Evolutionary conservation across 192 early-diverging fungal species (phyloP).

Genomic region (Backusella tuberculispora): DNA sequence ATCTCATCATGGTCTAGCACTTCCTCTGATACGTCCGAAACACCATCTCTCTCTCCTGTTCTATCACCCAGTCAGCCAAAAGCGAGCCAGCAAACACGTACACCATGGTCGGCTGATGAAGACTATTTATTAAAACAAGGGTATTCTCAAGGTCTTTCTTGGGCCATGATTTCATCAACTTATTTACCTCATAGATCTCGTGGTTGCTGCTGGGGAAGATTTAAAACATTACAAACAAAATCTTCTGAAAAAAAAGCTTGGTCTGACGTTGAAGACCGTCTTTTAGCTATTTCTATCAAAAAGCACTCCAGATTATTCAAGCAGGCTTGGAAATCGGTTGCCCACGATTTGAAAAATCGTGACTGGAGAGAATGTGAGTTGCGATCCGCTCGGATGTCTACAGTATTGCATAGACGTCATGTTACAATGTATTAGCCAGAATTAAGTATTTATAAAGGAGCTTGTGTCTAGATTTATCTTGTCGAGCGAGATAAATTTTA

Average conservation of each 20-base stretch:
- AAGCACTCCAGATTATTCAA: conserved; percentile 36
- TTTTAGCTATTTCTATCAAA: conserved; percentile 22
- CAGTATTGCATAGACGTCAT: conserved; percentile 18
- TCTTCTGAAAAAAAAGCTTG: conserved; percentile 20
- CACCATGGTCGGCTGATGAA: conserved; percentile 35
- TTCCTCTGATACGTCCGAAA: conserved; percentile 7
- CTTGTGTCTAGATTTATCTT: neutral
- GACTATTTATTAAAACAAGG: conserved; percentile 33
- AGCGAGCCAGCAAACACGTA: conserved; percentile 24
- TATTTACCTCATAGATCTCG: conserved; percentile 38
- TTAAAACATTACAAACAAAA: conserved; percentile 34
- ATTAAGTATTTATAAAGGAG: conserved; percentile 4
- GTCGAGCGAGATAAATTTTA: neutral
- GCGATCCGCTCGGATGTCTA: conserved; percentile 9
- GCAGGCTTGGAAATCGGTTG: conserved; percentile 38
- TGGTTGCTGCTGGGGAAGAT: conserved; percentile 41
- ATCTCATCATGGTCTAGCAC: conserved; percentile 12
- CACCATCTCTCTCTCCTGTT: conserved; percentile 1
- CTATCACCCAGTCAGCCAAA: neutral
- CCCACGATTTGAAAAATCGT: conserved; percentile 24
- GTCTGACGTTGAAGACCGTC: conserved; percentile 25
- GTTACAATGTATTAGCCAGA: conserved; percentile 8
- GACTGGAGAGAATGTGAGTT: conserved; percentile 36
- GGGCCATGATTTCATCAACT: conserved; percentile 37
- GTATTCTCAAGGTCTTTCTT: conserved; percentile 35